A percentile compares a stretch with the other conserved stretches of the same genome.
phyloP scores from a whole-genome alignment of 176 grass and related monocot species.

The Oryza coarctata region DNA sequence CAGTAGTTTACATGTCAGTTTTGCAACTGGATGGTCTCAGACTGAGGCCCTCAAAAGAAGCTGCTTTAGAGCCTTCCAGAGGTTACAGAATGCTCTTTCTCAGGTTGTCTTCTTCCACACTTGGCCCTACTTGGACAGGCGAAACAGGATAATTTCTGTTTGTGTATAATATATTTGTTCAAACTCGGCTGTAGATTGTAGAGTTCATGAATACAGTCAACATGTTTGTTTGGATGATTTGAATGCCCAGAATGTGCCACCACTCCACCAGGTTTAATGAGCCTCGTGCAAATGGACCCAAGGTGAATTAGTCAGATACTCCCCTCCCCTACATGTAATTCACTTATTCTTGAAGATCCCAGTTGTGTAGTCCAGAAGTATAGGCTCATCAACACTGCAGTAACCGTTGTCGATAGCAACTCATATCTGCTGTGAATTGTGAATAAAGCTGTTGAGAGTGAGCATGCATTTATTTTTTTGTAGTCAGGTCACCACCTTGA shows the following conservation, averaged over 20 bases:
- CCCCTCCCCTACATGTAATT: constrained; percentile 11
- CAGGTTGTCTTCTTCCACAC: constrained; percentile 25
- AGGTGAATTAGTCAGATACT: not conserved
- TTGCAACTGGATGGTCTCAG: constrained; percentile 16
- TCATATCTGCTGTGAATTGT: not conserved
- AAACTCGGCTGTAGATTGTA: constrained; percentile 41
- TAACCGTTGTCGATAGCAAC: not conserved
- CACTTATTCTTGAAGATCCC: constrained; percentile 8
- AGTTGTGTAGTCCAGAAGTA: not conserved
- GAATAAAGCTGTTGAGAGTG: not conserved
- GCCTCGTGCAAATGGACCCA: not conserved
- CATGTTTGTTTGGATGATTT: constrained; percentile 34
- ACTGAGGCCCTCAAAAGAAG: constrained; percentile 10
- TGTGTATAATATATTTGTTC: constrained; percentile 44
- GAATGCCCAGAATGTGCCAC: constrained; percentile 13
- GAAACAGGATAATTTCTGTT: constrained; percentile 23
- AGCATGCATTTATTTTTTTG: not conserved
- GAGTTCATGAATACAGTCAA: constrained; percentile 38
- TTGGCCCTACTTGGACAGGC: constrained; percentile 1
- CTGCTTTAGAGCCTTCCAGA: constrained; percentile 4
- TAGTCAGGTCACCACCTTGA: not conserved
- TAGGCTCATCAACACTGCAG: not conserved
- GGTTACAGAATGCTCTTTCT: constrained; percentile 32
- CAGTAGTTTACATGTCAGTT: constrained; percentile 18
- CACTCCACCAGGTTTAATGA: constrained; percentile 16